Evolutionary conservation across 495 filamentous ascomycete species (phyloP).

Genomic region (Apodospora peruviana): DNA sequence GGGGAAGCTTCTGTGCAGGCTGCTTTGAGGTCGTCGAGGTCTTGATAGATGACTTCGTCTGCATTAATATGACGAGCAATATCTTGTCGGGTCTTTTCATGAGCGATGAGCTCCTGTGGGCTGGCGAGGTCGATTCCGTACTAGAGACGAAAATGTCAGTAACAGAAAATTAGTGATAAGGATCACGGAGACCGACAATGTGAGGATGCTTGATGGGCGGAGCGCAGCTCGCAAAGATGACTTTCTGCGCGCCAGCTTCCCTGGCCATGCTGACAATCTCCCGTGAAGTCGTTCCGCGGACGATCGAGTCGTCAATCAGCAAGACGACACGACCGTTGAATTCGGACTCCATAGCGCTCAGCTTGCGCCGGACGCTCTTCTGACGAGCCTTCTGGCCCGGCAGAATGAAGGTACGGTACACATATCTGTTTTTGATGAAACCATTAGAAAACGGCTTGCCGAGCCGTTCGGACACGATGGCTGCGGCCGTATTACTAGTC

Average conservation of each 20-base stretch:
- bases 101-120: constrained; percentile 76
- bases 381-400: constrained; percentile 79
- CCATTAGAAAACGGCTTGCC: constrained; percentile 70
- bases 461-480: constrained; percentile 68
- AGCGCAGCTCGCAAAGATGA: constrained; percentile 84
- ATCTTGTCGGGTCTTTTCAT: constrained; percentile 59
- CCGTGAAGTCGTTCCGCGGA: constrained; percentile 82
- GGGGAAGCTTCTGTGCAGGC: constrained; percentile 70
- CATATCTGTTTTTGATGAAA: constrained; percentile 91
- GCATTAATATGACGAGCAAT: constrained; percentile 82
- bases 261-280: constrained; percentile 94
- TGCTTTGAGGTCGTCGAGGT: constrained; percentile 73
- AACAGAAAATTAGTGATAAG: neutral
- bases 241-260: constrained; percentile 84
- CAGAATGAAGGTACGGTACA: constrained; percentile 96
- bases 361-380: constrained; percentile 69
- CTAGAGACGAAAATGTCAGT: constrained; percentile 10
- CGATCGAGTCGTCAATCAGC: constrained; percentile 89
- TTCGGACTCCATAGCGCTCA: constrained; percentile 81
- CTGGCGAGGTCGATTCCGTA: constrained; percentile 92
- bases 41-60: constrained; percentile 89
- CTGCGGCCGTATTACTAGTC: constrained; percentile 68
- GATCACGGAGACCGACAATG: constrained; percentile 23
- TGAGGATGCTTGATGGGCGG: constrained; percentile 71
- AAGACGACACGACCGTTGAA: constrained; percentile 81